Base-by-base conservation (phyloP, 495 filamentous ascomycete species). In the Hypoxylon perforatum region DNA sequence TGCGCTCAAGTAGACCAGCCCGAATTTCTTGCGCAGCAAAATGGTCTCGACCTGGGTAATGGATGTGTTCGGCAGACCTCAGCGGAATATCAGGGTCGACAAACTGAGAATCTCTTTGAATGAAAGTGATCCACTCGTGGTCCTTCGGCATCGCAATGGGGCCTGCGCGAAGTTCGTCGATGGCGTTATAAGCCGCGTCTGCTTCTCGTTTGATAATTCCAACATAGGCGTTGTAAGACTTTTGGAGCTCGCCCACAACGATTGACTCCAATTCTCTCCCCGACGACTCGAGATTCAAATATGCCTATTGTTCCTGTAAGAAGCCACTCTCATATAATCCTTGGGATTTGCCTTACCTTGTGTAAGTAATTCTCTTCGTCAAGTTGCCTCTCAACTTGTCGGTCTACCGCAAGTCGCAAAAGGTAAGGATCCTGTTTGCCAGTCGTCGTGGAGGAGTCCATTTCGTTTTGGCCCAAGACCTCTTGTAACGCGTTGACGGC, bases 341-440 rank as follows among this genome's bases (percentile, higher is more conserved):
- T n/a, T 3, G 15, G 12, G 25, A n/a, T 33, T 47, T 0, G 22
- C 12, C 81, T 72, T 82, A 96, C 94, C 80, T 93, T 85, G 73
- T 98, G 95, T 39, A 98, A 73, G 70, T 98, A 98, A 69, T 97
- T 99, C 76, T 99, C 95, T 71, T 99, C 95, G 72, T 97, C 92
- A 42, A 99, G 89, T 73, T 98, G 95, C 67, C 85, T 90, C 70
- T 94, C 94, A 19, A 99, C 80, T 76, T 97, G 93, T 23, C 88
- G 86, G 75, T 98, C 94, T 0, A 96, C 94, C 38, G 84, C 85
- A 33, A 98, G 80, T 51, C 88, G 89, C 65, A 97, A 78, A 17
- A 99, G 85, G 72, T 93, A 98, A 17, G 95, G 95, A 73, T 99
- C 95, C 15, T 89, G 88, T 77, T 95, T 97, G 17, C 94, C 94